These are phyloP conservation scores for Dactylellina sp. DNA, from an alignment of 2,329 filamentous ascomycete species.

Conservation along the genomic window DNA sequence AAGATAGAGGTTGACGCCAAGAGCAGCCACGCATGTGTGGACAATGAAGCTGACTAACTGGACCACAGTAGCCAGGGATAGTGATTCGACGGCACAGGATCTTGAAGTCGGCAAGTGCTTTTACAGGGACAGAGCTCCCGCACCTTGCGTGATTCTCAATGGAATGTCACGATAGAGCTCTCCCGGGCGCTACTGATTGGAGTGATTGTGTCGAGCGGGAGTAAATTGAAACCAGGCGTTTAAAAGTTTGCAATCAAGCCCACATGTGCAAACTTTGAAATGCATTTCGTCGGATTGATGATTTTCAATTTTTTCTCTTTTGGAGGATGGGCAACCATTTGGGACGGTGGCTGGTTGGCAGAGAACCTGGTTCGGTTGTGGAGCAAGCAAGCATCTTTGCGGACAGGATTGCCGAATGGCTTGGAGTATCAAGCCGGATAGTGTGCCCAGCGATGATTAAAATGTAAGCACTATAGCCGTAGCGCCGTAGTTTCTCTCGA, in stretches of 20 bases:
- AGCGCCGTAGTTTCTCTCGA: constrained; percentile 3
- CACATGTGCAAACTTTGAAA: not conserved
- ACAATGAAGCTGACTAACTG: constrained; percentile 46
- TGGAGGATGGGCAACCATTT: constrained; percentile 21
- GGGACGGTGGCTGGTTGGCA: constrained; percentile 13
- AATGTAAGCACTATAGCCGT: constrained; percentile 13
- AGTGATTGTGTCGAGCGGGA: not conserved
- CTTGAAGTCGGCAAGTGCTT: constrained; percentile 33
- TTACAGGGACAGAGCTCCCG: constrained; percentile 43
- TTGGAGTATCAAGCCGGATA: constrained; percentile 13
- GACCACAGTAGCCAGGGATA: constrained; percentile 33
- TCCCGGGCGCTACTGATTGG: constrained; percentile 10
- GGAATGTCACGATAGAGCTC: constrained; percentile 36
- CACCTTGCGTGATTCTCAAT: constrained; percentile 41
- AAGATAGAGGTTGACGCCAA: constrained; percentile 48
- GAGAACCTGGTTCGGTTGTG: constrained; percentile 28
- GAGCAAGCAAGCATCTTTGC: not conserved
- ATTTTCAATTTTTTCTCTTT: not conserved
- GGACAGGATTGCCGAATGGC: constrained; percentile 28
- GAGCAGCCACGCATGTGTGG: constrained; percentile 46
- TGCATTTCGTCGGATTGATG: not conserved
- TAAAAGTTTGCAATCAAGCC: not conserved
- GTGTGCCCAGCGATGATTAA: constrained; percentile 18
- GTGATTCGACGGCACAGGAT: constrained; percentile 38
- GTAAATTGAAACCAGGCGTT: constrained; percentile 1